These are phyloP conservation scores for Lasiodiplodia hormozganensis DNA, from an alignment of 2,329 filamentous ascomycete genomes.

Conservation along the genomic window DNA sequence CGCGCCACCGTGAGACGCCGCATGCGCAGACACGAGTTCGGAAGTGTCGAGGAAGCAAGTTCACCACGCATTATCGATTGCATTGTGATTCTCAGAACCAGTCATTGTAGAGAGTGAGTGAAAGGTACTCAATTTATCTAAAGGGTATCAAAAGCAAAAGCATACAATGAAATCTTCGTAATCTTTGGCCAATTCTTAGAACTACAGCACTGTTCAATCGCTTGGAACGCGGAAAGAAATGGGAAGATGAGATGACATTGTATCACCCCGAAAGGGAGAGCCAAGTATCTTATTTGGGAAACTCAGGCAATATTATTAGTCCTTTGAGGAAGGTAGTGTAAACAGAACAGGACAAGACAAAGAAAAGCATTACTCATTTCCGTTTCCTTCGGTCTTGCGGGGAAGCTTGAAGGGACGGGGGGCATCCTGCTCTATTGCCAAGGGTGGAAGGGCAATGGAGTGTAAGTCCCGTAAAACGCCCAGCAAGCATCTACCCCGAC, in stretches of 20 bases:
- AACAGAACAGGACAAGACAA: background rate
- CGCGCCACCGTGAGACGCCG: too few relatives aligned
- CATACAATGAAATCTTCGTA: background rate
- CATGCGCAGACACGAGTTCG: too few relatives aligned
- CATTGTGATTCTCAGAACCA: too few relatives aligned
- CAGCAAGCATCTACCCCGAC: background rate
- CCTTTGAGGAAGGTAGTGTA: background rate
- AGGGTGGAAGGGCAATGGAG: slow-evolving; percentile 1
- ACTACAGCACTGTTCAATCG: background rate
- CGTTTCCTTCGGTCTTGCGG: background rate
- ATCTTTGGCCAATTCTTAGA: background rate
- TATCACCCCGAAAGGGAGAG: background rate
- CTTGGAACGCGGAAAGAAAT: background rate
- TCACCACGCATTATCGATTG: too few relatives aligned
- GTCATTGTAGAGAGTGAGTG: too few relatives aligned
- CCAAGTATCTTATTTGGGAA: background rate
- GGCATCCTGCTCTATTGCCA: background rate
- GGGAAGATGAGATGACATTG: background rate
- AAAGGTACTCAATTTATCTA: background rate
- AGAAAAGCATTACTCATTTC: slow-evolving; percentile 18
- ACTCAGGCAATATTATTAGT: background rate
- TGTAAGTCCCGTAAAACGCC: background rate
- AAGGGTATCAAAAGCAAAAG: background rate
- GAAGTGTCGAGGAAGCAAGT: background rate
- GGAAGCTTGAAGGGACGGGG: background rate